Conservation (phyloP, 1,139 yeast genomes). For the Taphrina sp. region DNA sequence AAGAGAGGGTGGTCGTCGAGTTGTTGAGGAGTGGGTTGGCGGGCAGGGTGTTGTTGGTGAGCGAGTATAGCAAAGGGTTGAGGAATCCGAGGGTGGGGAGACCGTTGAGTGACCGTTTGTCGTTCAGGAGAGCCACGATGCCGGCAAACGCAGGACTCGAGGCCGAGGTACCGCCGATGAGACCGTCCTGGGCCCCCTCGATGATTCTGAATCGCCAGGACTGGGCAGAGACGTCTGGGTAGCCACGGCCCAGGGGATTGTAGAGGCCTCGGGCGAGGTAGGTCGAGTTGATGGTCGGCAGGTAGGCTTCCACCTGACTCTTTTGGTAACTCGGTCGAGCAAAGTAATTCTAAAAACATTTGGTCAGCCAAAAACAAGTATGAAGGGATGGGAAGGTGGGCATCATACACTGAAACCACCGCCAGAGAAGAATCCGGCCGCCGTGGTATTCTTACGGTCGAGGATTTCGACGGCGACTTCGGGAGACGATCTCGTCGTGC, state of each 20-base stretch:
- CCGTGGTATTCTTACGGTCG: constrained; percentile 1
- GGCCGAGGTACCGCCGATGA: constrained; percentile 26
- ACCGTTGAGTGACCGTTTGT: constrained; percentile 8
- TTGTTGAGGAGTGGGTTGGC: too few species aligned
- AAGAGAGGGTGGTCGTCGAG: neutral
- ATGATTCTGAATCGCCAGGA: constrained; percentile 10
- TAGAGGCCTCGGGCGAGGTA: constrained; percentile 7
- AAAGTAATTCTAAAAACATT: constrained; percentile 3
- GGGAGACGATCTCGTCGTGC: constrained; percentile 8
- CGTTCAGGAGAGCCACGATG: constrained; percentile 20
- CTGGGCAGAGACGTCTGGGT: constrained; percentile 28
- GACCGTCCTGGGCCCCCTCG: neutral
- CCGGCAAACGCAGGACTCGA: constrained; percentile 22
- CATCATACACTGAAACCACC: constrained; percentile 13
- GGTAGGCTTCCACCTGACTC: constrained; percentile 11
- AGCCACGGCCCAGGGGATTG: constrained; percentile 17
- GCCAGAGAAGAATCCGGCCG: constrained; percentile 17
- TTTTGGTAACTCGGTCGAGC: constrained; percentile 15
- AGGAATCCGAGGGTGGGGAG: constrained; percentile 22
- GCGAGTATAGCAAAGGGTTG: constrained; percentile 20
- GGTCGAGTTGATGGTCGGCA: constrained; percentile 3
- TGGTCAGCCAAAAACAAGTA: neutral
- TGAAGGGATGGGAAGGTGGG: neutral
- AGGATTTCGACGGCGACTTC: constrained; percentile 17
- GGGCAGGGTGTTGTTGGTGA: constrained; percentile 8